These are phyloP conservation scores for Penicillium vulpinum DNA, from an alignment of 2,329 filamentous ascomycete species.

Conservation along the genomic window DNA sequence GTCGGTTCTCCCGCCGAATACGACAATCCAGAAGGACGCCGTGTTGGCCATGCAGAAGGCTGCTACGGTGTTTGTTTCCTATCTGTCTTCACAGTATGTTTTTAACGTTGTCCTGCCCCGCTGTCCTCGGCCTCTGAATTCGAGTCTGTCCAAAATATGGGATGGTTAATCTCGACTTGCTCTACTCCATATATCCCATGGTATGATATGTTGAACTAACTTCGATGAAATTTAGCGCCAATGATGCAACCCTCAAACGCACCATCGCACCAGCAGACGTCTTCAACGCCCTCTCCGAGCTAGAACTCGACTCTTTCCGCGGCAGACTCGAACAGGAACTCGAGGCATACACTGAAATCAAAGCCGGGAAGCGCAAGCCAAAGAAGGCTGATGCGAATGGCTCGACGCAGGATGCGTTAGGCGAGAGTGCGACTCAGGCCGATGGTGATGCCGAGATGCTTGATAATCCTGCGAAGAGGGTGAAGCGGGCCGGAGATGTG, in stretches of 20 bases:
- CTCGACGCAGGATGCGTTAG: slow-evolving; percentile 5
- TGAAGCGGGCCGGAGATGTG: slow-evolving; percentile 24
- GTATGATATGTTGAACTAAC: slow-evolving; percentile 4
- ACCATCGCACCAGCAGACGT: slow-evolving; percentile 63
- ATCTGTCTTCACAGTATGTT: slow-evolving; percentile 59
- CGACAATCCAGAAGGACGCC: slow-evolving; percentile 65
- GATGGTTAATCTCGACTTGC: neutral
- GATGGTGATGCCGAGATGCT: slow-evolving; percentile 24
- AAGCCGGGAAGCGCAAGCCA: slow-evolving; percentile 46
- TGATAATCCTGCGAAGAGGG: slow-evolving; percentile 26
- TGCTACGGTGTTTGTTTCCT: slow-evolving; percentile 67
- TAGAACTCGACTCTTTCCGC: slow-evolving; percentile 62
- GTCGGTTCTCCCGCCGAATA: slow-evolving; percentile 64
- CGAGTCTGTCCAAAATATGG: neutral
- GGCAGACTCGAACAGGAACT: slow-evolving; percentile 61
- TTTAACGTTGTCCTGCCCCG: neutral
- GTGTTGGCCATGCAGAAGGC: slow-evolving; percentile 64
- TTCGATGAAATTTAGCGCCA: slow-evolving; percentile 49
- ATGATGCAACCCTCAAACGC: slow-evolving; percentile 62
- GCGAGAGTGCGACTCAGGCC: slow-evolving; percentile 1
- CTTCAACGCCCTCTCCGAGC: slow-evolving; percentile 59
- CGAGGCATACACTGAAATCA: slow-evolving; percentile 47
- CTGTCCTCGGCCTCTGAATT: neutral
- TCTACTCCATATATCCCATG: neutral
- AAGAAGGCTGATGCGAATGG: slow-evolving; percentile 49